phyloP scores from a whole-genome alignment of 2,329 filamentous ascomycete species.

The Fusarium abutilonis region DNA sequence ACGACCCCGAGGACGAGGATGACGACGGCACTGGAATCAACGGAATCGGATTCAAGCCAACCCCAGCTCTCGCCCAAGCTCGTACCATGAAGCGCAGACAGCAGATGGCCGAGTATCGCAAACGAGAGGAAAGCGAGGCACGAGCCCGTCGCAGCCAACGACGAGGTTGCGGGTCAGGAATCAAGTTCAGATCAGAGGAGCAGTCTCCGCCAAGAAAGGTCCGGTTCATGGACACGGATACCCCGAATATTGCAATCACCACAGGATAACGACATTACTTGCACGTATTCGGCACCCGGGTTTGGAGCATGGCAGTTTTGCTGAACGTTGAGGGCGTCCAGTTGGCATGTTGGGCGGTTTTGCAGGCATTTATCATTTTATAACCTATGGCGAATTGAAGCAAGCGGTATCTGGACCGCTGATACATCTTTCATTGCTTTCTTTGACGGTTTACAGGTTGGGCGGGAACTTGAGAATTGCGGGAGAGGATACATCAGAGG shows the following conservation, averaged over 20 bases:
- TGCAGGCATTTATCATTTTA: conserved; percentile 28
- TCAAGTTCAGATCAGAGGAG: conserved; percentile 39
- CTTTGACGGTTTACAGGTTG: conserved; percentile 3
- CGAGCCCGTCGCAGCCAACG: conserved; percentile 64
- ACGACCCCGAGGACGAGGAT: conserved; percentile 71
- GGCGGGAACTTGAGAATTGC: conserved; percentile 9
- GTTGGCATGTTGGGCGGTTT: conserved; percentile 13
- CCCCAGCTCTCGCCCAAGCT: conserved; percentile 67
- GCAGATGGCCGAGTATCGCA: conserved; percentile 70
- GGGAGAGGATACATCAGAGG: conserved; percentile 25
- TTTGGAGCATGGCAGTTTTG: not conserved
- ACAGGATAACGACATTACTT: conserved; percentile 43
- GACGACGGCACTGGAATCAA: conserved; percentile 75
- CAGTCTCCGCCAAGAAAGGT: conserved; percentile 48
- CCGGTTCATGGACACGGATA: conserved; percentile 55
- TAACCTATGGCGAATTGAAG: not conserved
- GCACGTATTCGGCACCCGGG: not conserved
- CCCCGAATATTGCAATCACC: conserved; percentile 45
- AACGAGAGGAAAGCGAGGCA: conserved; percentile 69
- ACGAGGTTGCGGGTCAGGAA: conserved; percentile 52
- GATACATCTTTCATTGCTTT: conserved; percentile 7
- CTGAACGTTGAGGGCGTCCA: conserved; percentile 1
- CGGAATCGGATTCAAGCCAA: conserved; percentile 73
- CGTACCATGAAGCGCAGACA: conserved; percentile 66
- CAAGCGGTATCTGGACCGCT: conserved; percentile 2